These are phyloP conservation scores for Cordia subcordata DNA, from an alignment of 257 asterid species.

Conservation along the genomic window DNA sequence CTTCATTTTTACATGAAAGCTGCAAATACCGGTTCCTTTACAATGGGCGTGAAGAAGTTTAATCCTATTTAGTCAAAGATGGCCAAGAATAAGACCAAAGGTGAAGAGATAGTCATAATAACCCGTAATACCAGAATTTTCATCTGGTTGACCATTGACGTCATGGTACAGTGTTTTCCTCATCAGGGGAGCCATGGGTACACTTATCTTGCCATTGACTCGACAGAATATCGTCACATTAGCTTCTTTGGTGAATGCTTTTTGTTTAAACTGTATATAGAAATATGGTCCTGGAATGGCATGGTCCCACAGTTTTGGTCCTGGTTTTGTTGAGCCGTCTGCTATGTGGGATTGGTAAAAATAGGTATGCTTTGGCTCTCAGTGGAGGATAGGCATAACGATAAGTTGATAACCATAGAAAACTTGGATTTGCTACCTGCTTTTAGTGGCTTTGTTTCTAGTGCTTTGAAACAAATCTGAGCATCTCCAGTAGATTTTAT, in stretches of 20 bases:
- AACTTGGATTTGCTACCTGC: too few relatives aligned
- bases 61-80: conserved; percentile 35
- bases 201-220: conserved; percentile 39
- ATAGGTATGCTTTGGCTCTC: too few relatives aligned
- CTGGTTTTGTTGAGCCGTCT: too few relatives aligned
- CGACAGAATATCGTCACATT: conserved; percentile 35
- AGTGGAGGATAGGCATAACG: too few relatives aligned
- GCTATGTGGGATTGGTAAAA: too few relatives aligned
- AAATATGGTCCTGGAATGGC: conserved; percentile 9
- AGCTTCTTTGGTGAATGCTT: conserved; percentile 33
- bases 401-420: too few relatives aligned
- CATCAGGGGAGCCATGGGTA: conserved; percentile 30
- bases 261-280: conserved; percentile 54
- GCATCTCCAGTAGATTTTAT: too few relatives aligned
- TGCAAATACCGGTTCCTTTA: conserved; percentile 37
- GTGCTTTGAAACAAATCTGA: too few relatives aligned
- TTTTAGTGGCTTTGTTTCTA: too few relatives aligned
- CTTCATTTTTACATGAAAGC: conserved; percentile 32
- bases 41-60: conserved; percentile 39
- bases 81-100: conserved; percentile 39
- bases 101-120: conserved; percentile 29
- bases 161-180: conserved; percentile 32
- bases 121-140: conserved; percentile 35
- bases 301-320: too few relatives aligned
- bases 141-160: conserved; percentile 26